Conservation (phyloP, 805 yeast genomes). For the Cyberlindnera saturnus region DNA sequence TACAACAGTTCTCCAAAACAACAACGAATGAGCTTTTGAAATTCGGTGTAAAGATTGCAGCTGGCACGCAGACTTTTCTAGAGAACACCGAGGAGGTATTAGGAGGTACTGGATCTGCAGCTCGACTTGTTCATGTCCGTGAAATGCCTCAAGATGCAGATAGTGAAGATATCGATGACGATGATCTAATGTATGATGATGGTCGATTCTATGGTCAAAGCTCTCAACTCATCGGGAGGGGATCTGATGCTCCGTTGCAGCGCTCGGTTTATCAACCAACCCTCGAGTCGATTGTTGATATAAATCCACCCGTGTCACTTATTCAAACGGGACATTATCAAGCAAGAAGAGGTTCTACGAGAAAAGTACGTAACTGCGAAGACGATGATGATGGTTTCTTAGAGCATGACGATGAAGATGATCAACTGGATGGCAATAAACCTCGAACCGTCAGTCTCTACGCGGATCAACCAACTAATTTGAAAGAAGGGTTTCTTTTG, state of each 20-base stretch:
- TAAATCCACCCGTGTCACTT: constrained; percentile 1
- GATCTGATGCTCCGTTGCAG: constrained; percentile 12
- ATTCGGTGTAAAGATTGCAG: constrained; percentile 78
- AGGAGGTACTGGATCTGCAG: constrained; percentile 66
- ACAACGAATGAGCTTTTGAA: constrained; percentile 77
- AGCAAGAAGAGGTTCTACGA: background rate
- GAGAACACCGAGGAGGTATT: constrained; percentile 75
- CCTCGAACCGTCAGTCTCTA: constrained; percentile 59
- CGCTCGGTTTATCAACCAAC: constrained; percentile 23
- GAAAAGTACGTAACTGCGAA: background rate
- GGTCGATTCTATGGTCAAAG: constrained; percentile 15
- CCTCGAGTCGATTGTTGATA: constrained; percentile 22
- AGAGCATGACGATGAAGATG: constrained; percentile 15
- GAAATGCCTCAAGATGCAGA: constrained; percentile 15
- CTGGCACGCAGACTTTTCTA: constrained; percentile 78
- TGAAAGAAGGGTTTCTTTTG: constrained; percentile 65
- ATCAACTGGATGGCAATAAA: constrained; percentile 22
- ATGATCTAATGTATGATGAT: constrained; percentile 23
- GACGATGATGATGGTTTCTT: constrained; percentile 1
- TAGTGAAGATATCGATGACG: constrained; percentile 30
- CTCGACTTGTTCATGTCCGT: constrained; percentile 27
- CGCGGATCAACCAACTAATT: constrained; percentile 73
- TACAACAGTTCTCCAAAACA: constrained; percentile 63
- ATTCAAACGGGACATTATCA: background rate
- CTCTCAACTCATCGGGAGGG: constrained; percentile 21